Conservation (phyloP, 257 asterid species). For the Solanum piurae region DNA sequence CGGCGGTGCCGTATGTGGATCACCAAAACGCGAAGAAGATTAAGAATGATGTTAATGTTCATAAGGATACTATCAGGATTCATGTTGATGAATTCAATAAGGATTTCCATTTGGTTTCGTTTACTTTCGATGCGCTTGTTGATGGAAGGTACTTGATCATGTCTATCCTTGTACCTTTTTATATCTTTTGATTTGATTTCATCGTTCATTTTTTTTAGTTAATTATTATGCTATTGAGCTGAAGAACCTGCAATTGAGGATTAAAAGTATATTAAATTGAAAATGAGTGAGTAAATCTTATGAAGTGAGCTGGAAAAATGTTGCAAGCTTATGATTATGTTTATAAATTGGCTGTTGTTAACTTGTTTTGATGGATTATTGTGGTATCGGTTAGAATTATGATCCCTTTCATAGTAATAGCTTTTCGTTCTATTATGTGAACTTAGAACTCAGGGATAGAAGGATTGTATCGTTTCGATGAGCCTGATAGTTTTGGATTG, state of each 20-base stretch:
- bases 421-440: not conserved
- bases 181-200: not conserved
- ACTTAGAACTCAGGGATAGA: not conserved
- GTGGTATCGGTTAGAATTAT: not conserved
- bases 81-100: constrained; percentile 41
- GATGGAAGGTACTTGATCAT: constrained; percentile 58
- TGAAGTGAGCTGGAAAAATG: not conserved
- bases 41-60: constrained; percentile 78
- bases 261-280: not conserved
- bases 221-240: not conserved
- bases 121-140: constrained; percentile 80
- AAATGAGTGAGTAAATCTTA: not conserved
- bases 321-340: not conserved
- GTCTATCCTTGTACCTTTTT: not conserved
- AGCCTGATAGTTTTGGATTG: not conserved
- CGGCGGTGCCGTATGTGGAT: constrained; percentile 65
- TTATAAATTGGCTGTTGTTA: not conserved
- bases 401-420: not conserved
- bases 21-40: constrained; percentile 77
- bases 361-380: not conserved
- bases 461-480: not conserved
- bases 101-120: constrained; percentile 61
- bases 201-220: not conserved
- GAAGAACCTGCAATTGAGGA: not conserved
- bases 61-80: constrained; percentile 63